Percentiles rank a stretch among this genome's conserved stretches.
Evolutionary conservation across 2,329 filamentous ascomycete species (phyloP).

Genomic region (Hymenoscyphus linearis): DNA sequence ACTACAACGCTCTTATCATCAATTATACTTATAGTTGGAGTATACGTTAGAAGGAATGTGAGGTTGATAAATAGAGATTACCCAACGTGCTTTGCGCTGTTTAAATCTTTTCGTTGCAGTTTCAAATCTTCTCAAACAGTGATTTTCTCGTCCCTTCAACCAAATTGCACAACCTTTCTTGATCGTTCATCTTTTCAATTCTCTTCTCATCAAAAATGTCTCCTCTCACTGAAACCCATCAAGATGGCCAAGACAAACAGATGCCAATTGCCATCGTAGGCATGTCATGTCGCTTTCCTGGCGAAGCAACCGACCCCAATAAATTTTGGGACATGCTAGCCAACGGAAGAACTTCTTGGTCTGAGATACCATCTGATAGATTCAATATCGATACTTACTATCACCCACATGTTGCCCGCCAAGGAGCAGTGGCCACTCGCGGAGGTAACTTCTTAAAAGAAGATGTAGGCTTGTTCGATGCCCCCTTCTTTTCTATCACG

Average conservation of each 20-base stretch:
- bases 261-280: conserved; percentile 42
- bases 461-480: conserved; percentile 16
- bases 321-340: conserved; percentile 69
- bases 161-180: too few relatives aligned
- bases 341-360: conserved; percentile 58
- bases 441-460: conserved; percentile 8
- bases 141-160: too few relatives aligned
- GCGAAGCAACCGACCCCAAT: conserved; percentile 45
- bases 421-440: not conserved
- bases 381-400: conserved; percentile 43
- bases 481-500: conserved; percentile 16
- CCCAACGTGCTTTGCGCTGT: too few relatives aligned
- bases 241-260: not conserved
- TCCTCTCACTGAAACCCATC: too few relatives aligned
- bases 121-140: too few relatives aligned
- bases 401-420: conserved; percentile 31
- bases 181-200: too few relatives aligned
- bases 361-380: conserved; percentile 31
- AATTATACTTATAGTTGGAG: too few relatives aligned
- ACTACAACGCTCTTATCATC: too few relatives aligned
- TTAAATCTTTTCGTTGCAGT: too few relatives aligned
- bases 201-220: too few relatives aligned
- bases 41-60: too few relatives aligned
- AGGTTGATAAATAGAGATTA: too few relatives aligned
- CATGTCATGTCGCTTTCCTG: conserved; percentile 47